Evolutionary conservation across 768 basidiomycete species (phyloP).

Genomic region (Leccinum uliginosum): DNA sequence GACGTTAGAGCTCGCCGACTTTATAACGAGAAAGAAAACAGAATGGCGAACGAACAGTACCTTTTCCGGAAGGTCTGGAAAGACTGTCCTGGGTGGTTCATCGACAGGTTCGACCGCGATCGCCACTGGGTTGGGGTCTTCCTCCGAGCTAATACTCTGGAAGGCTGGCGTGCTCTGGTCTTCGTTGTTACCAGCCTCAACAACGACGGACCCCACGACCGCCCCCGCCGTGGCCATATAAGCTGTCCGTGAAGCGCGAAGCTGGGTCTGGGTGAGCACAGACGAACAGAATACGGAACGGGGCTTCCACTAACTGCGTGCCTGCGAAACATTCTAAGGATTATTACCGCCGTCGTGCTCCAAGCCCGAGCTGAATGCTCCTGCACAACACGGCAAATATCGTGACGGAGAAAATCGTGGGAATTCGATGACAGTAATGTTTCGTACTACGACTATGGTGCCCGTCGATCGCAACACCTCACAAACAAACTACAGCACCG

Average conservation of each 20-base stretch:
- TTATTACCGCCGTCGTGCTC: slow-evolving; percentile 4
- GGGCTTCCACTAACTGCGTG: slow-evolving; percentile 16
- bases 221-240: slow-evolving; percentile 17
- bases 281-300: not conserved
- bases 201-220: slow-evolving; percentile 12
- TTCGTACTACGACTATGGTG: too few species aligned
- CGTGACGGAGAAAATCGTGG: slow-evolving; percentile 15
- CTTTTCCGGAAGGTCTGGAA: slow-evolving; percentile 25
- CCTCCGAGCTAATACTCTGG: not conserved
- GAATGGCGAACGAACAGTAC: slow-evolving; percentile 5
- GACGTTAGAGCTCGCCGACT: not conserved
- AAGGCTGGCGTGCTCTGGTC: slow-evolving; percentile 1
- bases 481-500: too few species aligned
- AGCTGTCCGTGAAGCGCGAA: slow-evolving; percentile 25
- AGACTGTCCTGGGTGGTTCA: slow-evolving; percentile 10
- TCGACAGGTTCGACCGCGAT: slow-evolving; percentile 1
- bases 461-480: too few species aligned
- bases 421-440: too few species aligned
- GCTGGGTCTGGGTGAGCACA: slow-evolving; percentile 3
- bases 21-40: not conserved
- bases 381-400: slow-evolving; percentile 1
- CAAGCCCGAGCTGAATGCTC: not conserved
- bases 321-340: slow-evolving; percentile 22
- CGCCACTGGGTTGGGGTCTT: not conserved
- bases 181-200: slow-evolving; percentile 8